Percentiles rank a stretch among this genome's conserved stretches.
Conservation (phyloP, 345 rosid genomes). For the Lepidium africanum region DNA sequence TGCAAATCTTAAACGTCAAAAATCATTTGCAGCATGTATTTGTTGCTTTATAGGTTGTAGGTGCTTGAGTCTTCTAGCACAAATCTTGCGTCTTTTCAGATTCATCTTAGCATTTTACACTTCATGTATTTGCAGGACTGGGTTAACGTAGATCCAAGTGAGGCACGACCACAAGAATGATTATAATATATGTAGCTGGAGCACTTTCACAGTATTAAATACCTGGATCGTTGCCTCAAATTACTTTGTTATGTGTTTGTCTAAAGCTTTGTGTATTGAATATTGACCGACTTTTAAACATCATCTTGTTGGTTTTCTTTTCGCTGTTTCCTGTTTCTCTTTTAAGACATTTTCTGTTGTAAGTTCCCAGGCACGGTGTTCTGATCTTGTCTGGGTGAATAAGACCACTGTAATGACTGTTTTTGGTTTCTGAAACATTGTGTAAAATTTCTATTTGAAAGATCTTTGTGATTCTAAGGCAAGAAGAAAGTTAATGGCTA, state of each 20-base stretch:
- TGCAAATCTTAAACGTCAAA: not conserved
- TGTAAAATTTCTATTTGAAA: not conserved
- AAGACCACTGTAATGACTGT: not conserved
- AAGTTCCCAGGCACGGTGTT: constrained; percentile 1
- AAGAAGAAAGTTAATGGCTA: not conserved
- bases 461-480: not conserved
- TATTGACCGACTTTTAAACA: not conserved
- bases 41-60: not conserved
- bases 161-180: not conserved
- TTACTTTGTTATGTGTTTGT: not conserved
- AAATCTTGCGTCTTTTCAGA: constrained; percentile 2
- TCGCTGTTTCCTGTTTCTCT: not conserved
- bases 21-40: constrained; percentile 5
- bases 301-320: not conserved
- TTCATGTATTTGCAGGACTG: constrained; percentile 14
- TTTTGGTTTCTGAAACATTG: not conserved
- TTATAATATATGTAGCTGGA: not conserved
- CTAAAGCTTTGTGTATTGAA: not conserved
- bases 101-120: constrained; percentile 17
- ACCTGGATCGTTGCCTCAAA: not conserved
- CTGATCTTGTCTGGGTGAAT: constrained; percentile 12
- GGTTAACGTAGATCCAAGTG: not conserved
- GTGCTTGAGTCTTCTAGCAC: constrained; percentile 2
- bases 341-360: not conserved
- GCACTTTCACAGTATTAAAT: not conserved